Base-by-base conservation (phyloP, 495 filamentous ascomycete genomes). In the Neurospora cerealis region DNA sequence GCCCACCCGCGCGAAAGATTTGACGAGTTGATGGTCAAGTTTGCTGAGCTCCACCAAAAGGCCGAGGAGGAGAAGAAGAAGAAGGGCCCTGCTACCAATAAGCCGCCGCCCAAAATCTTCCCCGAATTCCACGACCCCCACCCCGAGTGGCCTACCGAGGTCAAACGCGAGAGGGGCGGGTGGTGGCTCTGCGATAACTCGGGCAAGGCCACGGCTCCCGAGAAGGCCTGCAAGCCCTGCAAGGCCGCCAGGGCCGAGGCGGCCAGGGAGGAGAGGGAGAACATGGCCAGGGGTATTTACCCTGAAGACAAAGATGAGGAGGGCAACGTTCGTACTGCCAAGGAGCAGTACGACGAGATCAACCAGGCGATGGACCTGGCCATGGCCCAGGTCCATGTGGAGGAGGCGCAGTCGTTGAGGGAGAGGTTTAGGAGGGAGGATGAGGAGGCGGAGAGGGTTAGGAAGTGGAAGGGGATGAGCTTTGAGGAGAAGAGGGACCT, bases 131-230 rank as follows among this genome's bases (percentile, higher is more conserved):
- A 86, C 39, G 73, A 81, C 0, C 78, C 79, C 2, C 32, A 77
- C 17, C 71, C 72, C 0, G 74, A 71, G 60, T 86, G 84, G 85
- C 74, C 62, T 9, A 74, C 72, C 17, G 34, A 73, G 2, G 71
- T 74, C n/a, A 78, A 75, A 54, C 78, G 75, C 36, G 36, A 48
- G 39, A 10, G 60, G 0, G 81, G 80, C 5, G 85, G 85, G 0
- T 85, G 78, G 81, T 85, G 85, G 85, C 77, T 75, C 9, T 86
- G 85, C 19, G 8, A 4, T 9, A 10, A 10, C 3, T 9, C 7
- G 19, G 42, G 10, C 0, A 3, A 46, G 0, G 42, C 42, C 8
- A 46, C 42, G 42, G 19, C 19, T 1, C 77, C 77, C 2, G 85
- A 86, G 75, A 71, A 69, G 9, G 60, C 21, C 0, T 86, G 84